Base-by-base conservation (phyloP, 441 rosid species). In the Aleurites moluccanus region DNA sequence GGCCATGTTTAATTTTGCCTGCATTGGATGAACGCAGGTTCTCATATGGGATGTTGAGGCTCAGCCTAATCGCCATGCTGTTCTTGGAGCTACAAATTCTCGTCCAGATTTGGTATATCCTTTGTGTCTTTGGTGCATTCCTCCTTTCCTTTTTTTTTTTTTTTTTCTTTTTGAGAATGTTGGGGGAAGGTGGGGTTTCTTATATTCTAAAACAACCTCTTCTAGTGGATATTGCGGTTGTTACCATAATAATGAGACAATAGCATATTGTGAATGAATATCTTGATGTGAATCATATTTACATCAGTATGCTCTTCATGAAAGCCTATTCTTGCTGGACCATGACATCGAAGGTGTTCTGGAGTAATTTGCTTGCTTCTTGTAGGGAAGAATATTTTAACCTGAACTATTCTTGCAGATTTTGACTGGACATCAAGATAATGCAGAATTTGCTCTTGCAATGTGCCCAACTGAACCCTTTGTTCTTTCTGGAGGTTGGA, bases 401-500 rank as follows among this genome's bases (percentile, higher is more conserved):
- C 69, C 15, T 75, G n/a, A 25, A 56, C 38, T 74, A 64, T 63
- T 80, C 67, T 73, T 84, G 81, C 87, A 96, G 99, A 87, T 96
- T 79, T 86, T 96, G 83, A 94, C 97, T 65, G 99, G 99, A 63
- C 99, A 96, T 83, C 90, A 86, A 83, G 99, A 96, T 77, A 91
- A 94, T 92, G 99, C 99, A 30, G 99, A 96, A 82, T 96, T 91
- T 81, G 99, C 99, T 78, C 98, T 96, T 77, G 97, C 99, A 59
- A 90, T 96, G 99, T 91, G 98, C 83, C 93, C 94, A 71, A 87
- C 94, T 15, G 98, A 94, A 76, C 98, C 99, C 57, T 94, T 84
- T 86, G 99, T 96, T 45, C 94, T 96, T 75, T 96, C 99, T 88
- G 99, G 98, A 94, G 99, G 99, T 96, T 71, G 25, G 85, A 65